Conservation (phyloP, 441 rosid species). For the Populus hybrid region DNA sequence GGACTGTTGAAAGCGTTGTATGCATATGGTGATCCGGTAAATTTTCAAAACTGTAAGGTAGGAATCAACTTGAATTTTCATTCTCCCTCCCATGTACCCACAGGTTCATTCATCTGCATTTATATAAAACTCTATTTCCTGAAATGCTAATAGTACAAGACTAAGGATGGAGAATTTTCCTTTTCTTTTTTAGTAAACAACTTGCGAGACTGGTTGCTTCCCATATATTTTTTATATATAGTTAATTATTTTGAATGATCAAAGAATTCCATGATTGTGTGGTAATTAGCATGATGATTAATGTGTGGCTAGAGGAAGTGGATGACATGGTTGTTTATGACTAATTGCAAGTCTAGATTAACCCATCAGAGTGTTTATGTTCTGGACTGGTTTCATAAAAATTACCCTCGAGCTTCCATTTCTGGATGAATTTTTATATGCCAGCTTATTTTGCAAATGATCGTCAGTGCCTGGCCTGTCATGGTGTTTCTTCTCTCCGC, state of each 20-base stretch:
- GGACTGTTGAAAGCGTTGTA: not conserved
- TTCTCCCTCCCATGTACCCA: not conserved
- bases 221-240: not conserved
- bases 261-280: not conserved
- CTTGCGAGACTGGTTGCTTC: not conserved
- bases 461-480: no score
- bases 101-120: not conserved
- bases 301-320: not conserved
- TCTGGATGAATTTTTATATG: not conserved
- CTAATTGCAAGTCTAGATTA: not conserved
- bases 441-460: not conserved
- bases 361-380: not conserved
- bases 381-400: not conserved
- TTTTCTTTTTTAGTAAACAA: not conserved
- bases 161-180: not conserved
- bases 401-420: not conserved
- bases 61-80: not conserved
- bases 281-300: not conserved
- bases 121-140: not conserved
- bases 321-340: not conserved
- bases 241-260: not conserved
- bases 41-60: not conserved
- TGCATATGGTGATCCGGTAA: not conserved
- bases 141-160: not conserved
- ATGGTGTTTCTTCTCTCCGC: not conserved